A percentile compares a stretch with the other conserved stretches of the same genome.
Evolutionary conservation across 169 alveolate genomes (phyloP).

Genomic region (Blepharisma undulans): DNA sequence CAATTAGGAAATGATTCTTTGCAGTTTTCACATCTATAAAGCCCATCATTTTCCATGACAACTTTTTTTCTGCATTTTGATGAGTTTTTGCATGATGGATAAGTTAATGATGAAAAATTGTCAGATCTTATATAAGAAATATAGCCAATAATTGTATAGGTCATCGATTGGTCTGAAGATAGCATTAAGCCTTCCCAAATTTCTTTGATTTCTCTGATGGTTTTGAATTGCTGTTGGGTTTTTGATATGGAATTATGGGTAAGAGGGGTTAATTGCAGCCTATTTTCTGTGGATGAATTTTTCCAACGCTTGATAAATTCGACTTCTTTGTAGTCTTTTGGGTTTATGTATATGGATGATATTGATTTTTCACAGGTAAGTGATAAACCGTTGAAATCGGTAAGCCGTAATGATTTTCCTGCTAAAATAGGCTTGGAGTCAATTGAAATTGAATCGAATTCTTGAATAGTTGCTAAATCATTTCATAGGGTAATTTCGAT

Average conservation of each 20-base stretch:
- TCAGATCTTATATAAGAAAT: not conserved
- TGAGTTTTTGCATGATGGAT: conserved; percentile 32
- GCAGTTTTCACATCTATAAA: conserved; percentile 19
- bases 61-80: conserved; percentile 20
- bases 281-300: not conserved
- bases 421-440: not conserved
- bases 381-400: conserved; percentile 5
- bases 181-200: not conserved
- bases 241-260: not conserved
- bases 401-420: not conserved
- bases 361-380: not conserved
- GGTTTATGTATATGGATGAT: not conserved
- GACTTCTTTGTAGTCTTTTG: not conserved
- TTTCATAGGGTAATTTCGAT: conserved; percentile 33
- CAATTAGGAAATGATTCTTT: not conserved
- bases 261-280: not conserved
- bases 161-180: not conserved
- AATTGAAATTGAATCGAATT: not conserved
- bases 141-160: not conserved
- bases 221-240: not conserved
- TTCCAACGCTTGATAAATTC: not conserved
- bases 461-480: not conserved
- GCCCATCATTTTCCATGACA: not conserved
- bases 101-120: not conserved
- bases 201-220: not conserved